phyloP scores from a whole-genome alignment of 2,329 filamentous ascomycete species.

The Aspergillus pseudotamarii region DNA sequence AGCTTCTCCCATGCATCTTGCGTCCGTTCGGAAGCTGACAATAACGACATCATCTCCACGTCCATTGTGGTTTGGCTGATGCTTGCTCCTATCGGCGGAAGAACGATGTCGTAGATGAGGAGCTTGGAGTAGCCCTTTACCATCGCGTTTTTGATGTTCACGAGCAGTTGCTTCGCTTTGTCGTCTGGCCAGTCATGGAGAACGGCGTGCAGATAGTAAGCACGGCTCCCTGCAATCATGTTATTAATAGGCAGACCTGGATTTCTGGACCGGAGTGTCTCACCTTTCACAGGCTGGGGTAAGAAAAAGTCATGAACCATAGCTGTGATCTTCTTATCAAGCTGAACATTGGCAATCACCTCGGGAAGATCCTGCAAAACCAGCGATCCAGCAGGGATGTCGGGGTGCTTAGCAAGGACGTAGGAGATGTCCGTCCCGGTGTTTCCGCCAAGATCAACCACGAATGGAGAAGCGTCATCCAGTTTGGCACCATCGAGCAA shows the following conservation, averaged over 20 bases:
- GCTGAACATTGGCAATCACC: slow-evolving; percentile 30
- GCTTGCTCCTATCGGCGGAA: slow-evolving; percentile 37
- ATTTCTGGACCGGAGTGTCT: background rate
- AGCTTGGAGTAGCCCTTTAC: slow-evolving; percentile 42
- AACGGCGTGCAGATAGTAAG: slow-evolving; percentile 48
- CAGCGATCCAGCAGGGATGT: slow-evolving; percentile 33
- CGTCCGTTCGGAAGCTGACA: slow-evolving; percentile 45
- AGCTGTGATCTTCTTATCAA: slow-evolving; percentile 27
- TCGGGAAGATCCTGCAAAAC: slow-evolving; percentile 46
- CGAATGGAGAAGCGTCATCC: slow-evolving; percentile 24
- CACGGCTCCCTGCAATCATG: slow-evolving; percentile 32
- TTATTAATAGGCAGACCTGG: background rate
- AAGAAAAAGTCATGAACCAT: slow-evolving; percentile 34
- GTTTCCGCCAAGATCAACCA: slow-evolving; percentile 47
- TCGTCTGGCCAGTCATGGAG: slow-evolving; percentile 49
- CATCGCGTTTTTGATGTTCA: slow-evolving; percentile 38
- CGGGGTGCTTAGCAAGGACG: slow-evolving; percentile 35
- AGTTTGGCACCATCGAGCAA: slow-evolving; percentile 24
- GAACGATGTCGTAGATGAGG: slow-evolving; percentile 43
- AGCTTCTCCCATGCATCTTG: slow-evolving; percentile 31
- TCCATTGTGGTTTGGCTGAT: slow-evolving; percentile 38
- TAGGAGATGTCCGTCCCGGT: slow-evolving; percentile 40
- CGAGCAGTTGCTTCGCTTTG: slow-evolving; percentile 35
- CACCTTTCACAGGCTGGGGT: slow-evolving; percentile 31
- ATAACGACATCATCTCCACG: slow-evolving; percentile 47